Evolutionary conservation across 495 filamentous ascomycete species (phyloP).

Genomic region (Penicillium roqueforti): DNA sequence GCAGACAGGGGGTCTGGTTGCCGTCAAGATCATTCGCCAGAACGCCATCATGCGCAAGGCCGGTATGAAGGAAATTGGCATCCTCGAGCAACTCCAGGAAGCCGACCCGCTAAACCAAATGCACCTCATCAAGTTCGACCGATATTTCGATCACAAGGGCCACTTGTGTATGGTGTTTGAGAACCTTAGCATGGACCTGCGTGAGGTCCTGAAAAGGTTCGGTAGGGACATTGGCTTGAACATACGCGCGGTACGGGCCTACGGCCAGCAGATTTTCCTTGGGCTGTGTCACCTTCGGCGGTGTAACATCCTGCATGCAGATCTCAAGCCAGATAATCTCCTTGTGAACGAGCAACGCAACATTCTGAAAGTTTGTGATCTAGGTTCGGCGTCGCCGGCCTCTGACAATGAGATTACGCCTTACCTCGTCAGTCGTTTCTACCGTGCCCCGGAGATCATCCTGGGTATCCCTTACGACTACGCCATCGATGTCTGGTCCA

Average conservation of each 20-base stretch:
- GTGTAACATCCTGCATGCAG: constrained; percentile 89
- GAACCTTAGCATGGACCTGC: constrained; percentile 85
- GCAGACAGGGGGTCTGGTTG: constrained; percentile 64
- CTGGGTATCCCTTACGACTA: constrained; percentile 93
- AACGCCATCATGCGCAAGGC: constrained; percentile 92
- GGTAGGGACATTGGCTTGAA: constrained; percentile 92
- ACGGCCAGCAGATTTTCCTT: constrained; percentile 91
- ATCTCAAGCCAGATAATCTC: constrained; percentile 97
- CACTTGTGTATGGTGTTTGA: constrained; percentile 97
- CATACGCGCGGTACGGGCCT: constrained; percentile 75
- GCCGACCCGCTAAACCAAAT: constrained; percentile 89
- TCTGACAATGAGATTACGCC: constrained; percentile 88
- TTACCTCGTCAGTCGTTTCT: constrained; percentile 94
- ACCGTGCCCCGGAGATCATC: constrained; percentile 95
- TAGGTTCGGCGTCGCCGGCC: constrained; percentile 87
- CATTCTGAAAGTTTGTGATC: constrained; percentile 87
- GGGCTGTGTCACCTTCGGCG: constrained; percentile 80
- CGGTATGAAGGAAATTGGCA: constrained; percentile 90
- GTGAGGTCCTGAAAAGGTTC: constrained; percentile 94
- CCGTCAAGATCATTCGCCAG: constrained; percentile 91
- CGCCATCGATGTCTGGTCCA: constrained; percentile 94
- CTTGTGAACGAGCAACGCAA: constrained; percentile 83
- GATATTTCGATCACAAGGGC: constrained; percentile 87
- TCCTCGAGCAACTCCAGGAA: constrained; percentile 75
- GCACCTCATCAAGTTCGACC: constrained; percentile 82